phyloP scores from a whole-genome alignment of 441 rosid species.

The Pelargonium citronellum region DNA sequence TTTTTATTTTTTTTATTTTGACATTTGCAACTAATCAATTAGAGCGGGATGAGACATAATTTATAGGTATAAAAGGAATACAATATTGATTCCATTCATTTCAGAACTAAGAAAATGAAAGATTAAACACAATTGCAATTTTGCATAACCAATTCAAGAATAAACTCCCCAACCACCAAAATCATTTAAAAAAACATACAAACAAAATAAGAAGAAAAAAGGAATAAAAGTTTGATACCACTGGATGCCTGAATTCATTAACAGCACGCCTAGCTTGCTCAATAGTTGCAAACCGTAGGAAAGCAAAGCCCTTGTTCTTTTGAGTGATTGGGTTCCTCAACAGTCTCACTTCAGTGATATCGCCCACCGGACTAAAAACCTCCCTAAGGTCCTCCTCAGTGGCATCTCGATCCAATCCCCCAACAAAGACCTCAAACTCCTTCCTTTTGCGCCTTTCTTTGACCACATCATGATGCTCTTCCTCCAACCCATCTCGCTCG shows the following conservation, averaged over 20 bases:
- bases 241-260: slow-evolving; percentile 5
- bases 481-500: not conserved
- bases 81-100: not conserved
- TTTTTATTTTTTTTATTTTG: too few relatives aligned
- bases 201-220: not conserved
- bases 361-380: slow-evolving; percentile 1
- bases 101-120: too few relatives aligned
- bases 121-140: not conserved
- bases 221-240: not conserved
- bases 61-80: not conserved
- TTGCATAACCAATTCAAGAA: not conserved
- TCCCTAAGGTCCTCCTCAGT: slow-evolving; percentile 6
- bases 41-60: not conserved
- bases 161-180: too few relatives aligned
- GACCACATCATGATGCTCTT: slow-evolving; percentile 5
- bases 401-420: slow-evolving; percentile 11
- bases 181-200: too few relatives aligned
- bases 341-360: slow-evolving; percentile 10
- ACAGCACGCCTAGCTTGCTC: slow-evolving; percentile 12
- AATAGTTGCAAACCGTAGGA: slow-evolving; percentile 1
- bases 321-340: slow-evolving; percentile 5
- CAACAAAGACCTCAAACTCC: slow-evolving; percentile 10
- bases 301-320: slow-evolving; percentile 9
- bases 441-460: slow-evolving; percentile 9
- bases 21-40: too few relatives aligned